Evolutionary conservation across 2,329 filamentous ascomycete genomes (phyloP).

Genomic region (Paecilomyces dactylethromorphus): DNA sequence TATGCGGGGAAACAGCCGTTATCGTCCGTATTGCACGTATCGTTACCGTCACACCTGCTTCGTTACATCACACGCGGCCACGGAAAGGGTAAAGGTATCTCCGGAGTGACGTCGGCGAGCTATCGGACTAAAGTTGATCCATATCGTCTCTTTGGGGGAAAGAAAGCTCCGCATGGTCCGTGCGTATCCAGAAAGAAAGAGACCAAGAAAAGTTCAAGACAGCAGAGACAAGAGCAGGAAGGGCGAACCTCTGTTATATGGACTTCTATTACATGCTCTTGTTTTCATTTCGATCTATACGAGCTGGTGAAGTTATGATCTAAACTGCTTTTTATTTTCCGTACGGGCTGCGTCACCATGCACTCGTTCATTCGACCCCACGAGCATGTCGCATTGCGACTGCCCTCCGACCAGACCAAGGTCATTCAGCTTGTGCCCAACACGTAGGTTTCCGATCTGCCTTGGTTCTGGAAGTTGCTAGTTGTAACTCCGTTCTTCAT

Average conservation of each 20-base stretch:
- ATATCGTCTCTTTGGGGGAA: neutral
- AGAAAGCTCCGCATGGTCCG: neutral
- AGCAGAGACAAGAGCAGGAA: neutral
- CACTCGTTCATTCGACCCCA: conserved; percentile 32
- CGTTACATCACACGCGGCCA: neutral
- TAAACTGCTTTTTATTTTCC: neutral
- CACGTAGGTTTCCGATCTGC: conserved; percentile 48
- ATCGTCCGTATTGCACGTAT: neutral
- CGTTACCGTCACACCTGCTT: neutral
- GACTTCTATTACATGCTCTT: too few relatives aligned
- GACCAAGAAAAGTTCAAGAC: neutral
- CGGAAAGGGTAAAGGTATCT: neutral
- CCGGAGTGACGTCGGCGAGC: neutral
- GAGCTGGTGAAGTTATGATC: neutral
- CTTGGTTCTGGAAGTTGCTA: conserved; percentile 11
- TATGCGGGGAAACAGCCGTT: neutral
- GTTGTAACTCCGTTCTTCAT: conserved; percentile 14
- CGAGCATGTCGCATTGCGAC: conserved; percentile 28
- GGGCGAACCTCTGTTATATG: neutral
- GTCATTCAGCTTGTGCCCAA: conserved; percentile 56
- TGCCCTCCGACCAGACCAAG: conserved; percentile 52
- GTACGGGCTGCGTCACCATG: conserved; percentile 17
- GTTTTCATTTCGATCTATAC: neutral
- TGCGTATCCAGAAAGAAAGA: conserved; percentile 1
- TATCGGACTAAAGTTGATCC: neutral